phyloP scores from a whole-genome alignment of 768 basidiomycete species.

The Tylopilus vinaceipallidus region DNA sequence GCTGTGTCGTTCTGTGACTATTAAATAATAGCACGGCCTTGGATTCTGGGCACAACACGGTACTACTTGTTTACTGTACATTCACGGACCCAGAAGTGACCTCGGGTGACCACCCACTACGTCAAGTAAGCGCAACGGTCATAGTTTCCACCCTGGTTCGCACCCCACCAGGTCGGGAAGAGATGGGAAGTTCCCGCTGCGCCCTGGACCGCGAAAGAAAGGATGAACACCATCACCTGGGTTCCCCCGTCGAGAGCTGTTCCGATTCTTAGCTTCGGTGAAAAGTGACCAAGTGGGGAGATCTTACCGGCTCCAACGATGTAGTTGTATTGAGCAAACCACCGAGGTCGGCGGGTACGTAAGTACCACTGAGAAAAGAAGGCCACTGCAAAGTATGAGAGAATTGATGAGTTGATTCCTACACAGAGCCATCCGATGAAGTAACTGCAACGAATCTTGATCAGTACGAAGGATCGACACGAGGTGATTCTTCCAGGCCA shows the following conservation, averaged over 20 bases:
- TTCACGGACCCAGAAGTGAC: too few relatives aligned
- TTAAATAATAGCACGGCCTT: neutral
- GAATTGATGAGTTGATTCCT: conserved; percentile 55
- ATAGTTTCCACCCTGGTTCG: conserved; percentile 48
- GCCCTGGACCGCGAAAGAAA: conserved; percentile 51
- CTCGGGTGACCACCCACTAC: conserved; percentile 8
- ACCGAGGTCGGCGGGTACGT: conserved; percentile 54
- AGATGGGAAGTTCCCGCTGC: conserved; percentile 46
- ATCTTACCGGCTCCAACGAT: conserved; percentile 58
- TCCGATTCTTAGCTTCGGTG: neutral
- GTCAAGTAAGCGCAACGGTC: conserved; percentile 25
- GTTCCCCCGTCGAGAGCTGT: conserved; percentile 38
- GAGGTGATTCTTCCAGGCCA: neutral
- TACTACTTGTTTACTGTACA: neutral
- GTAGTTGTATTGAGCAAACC: conserved; percentile 69
- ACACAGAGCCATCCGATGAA: conserved; percentile 45
- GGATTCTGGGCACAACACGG: too few relatives aligned
- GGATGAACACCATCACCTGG: conserved; percentile 55
- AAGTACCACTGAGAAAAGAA: conserved; percentile 61
- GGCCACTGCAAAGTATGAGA: conserved; percentile 49
- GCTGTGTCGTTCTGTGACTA: conserved; percentile 1
- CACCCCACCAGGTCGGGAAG: conserved; percentile 60
- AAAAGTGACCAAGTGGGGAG: neutral
- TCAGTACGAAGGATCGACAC: conserved; percentile 3
- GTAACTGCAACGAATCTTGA: conserved; percentile 18